These are phyloP conservation scores for Beta macrorhiza DNA, from an alignment of 179 eudicot species.

Conservation along the genomic window DNA sequence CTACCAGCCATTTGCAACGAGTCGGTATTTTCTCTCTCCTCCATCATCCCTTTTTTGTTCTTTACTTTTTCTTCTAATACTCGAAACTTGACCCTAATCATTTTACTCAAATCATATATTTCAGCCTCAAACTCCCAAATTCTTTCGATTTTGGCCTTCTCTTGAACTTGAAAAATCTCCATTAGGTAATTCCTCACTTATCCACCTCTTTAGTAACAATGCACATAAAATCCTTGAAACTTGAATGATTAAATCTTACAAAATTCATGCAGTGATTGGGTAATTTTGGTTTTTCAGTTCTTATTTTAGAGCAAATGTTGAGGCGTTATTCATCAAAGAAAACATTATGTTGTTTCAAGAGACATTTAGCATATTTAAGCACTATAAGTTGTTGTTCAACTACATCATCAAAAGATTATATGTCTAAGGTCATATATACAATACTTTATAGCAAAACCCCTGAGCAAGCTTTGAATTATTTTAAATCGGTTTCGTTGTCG, in stretches of 20 bases:
- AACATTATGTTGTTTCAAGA: slow-evolving; percentile 18
- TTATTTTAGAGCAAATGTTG: slow-evolving; percentile 37
- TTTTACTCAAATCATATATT: neutral
- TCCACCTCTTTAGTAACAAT: slow-evolving; percentile 7
- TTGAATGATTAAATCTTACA: slow-evolving; percentile 6
- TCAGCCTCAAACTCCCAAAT: neutral
- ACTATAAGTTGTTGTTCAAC: slow-evolving; percentile 20
- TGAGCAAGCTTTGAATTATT: slow-evolving; percentile 47
- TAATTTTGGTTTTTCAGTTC: neutral
- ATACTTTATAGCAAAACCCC: slow-evolving; percentile 57
- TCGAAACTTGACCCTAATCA: neutral
- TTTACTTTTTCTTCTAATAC: neutral
- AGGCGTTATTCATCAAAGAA: slow-evolving; percentile 35
- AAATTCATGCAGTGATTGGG: slow-evolving; percentile 2
- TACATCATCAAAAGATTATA: slow-evolving; percentile 29
- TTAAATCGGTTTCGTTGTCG: slow-evolving; percentile 41
- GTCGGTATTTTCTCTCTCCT: slow-evolving; percentile 1
- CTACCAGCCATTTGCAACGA: neutral
- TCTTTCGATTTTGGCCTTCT: neutral
- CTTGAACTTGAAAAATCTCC: neutral
- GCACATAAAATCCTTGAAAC: neutral
- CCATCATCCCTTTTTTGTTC: neutral
- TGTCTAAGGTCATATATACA: slow-evolving; percentile 35
- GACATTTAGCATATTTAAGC: slow-evolving; percentile 9
- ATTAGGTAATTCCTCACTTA: slow-evolving; percentile 23